Evolutionary conservation across 1,284 basidiomycete species (phyloP), one percentile per base, ranked within the genome.

Genomic region (Fomitopsis betulina): DNA sequence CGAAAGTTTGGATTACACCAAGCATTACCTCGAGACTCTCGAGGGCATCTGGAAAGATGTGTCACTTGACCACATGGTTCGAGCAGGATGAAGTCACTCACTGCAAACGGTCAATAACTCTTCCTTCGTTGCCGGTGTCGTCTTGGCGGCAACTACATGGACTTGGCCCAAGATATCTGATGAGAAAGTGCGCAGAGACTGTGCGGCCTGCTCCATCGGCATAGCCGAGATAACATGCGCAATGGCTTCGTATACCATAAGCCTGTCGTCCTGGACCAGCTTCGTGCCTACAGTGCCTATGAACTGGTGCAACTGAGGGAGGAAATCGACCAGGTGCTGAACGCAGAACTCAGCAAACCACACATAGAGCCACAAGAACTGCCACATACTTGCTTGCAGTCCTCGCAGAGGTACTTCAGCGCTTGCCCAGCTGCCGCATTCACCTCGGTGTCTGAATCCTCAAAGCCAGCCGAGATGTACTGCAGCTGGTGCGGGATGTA

Each of bases 401-500:
- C 97, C 72, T 97, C 92, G 75, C 97, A 99, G 60, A 99, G 80
- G 73, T 93, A 98, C 72, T 95, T 96, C 76, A 99, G 82, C 3
- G 97, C 96, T 69, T 98, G 95, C 1, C 96, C 94, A 9, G 97
- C 94, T 9, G 97, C 97, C 10, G 95, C 94, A 61, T 87, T 87
- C 19, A 99, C 95, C 67, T 96, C 92, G 2, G 72, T 60, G 67
- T 95, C 91, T 3, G 79, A 66, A 67, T 90, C 88, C 64, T 95
- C 87, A 67, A 99, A 97, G 0, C 97, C 96, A 15, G 87, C 80
- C 9, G 94, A 95, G 58, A 99, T 91, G 73, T 97, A 99, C 64
- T 91, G 88, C 21, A 99, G 79, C 70, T 94, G 89, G 70, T 85
- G 85, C 32, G 84, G 82, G 61, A 99, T 92, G 69, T 97, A 94